Percentiles rank a stretch among this genome's conserved stretches.
These are phyloP conservation scores for Acanthamoeba triangularis DNA, from an alignment of 208 protist genomes.

Conservation along the genomic window DNA sequence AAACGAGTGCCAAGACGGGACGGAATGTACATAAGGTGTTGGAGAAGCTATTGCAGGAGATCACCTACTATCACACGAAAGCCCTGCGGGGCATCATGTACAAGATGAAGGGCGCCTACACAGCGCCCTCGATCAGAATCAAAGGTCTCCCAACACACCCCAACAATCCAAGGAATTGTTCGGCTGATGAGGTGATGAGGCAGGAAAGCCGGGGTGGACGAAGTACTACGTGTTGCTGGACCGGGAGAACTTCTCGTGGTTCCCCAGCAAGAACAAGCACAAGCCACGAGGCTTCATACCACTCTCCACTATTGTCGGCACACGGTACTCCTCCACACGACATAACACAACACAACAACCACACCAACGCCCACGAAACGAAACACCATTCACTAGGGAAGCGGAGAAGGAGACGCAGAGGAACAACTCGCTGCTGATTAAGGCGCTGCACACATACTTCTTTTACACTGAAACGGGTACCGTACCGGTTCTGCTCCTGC, in stretches of 20 bases:
- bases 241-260: constrained; percentile 63
- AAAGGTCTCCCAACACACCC: not conserved
- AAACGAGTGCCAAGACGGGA: constrained; percentile 33
- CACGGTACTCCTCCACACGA: not conserved
- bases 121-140: not conserved
- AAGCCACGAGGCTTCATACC: constrained; percentile 23
- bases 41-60: constrained; percentile 48
- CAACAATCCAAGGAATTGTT: not conserved
- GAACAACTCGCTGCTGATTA: constrained; percentile 1
- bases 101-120: constrained; percentile 18
- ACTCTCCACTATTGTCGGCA: not conserved
- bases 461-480: constrained; percentile 17
- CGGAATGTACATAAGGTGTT: constrained; percentile 52
- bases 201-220: constrained; percentile 3
- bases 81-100: constrained; percentile 13
- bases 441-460: constrained; percentile 8
- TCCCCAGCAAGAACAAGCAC: constrained; percentile 43
- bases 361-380: too few relatives aligned
- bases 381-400: not conserved
- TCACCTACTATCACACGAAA: constrained; percentile 64
- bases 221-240: constrained; percentile 32
- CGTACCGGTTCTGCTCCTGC: not conserved
- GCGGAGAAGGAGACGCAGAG: constrained; percentile 44
- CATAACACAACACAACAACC: not conserved
- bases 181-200: not conserved